phyloP scores from a whole-genome alignment of 345 rosid genomes.

The Eucalyptus victrix region DNA sequence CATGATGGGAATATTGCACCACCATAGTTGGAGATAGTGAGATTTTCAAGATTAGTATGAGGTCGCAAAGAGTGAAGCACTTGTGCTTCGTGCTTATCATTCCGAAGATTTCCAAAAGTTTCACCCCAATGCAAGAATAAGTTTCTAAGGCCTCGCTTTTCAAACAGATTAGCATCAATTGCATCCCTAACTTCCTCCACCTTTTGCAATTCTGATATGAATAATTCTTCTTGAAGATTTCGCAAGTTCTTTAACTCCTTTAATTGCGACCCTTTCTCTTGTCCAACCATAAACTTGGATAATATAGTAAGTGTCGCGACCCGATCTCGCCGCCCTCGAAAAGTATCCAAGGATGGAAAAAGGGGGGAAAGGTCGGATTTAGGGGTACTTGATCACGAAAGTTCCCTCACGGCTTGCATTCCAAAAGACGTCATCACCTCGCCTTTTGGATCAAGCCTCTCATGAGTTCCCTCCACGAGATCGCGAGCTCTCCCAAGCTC shows the following conservation, averaged over 20 bases:
- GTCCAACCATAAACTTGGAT: background rate
- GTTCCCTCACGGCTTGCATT: no score
- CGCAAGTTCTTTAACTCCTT: background rate
- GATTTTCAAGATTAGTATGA: background rate
- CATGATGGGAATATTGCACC: background rate
- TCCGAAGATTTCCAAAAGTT: fast-evolving
- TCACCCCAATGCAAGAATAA: background rate
- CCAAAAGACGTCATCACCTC: no score
- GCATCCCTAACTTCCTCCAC: background rate
- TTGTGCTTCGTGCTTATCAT: fast-evolving
- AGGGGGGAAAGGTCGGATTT: no score
- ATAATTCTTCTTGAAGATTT: background rate
- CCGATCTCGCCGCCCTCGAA: no score
- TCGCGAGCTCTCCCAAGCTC: no score
- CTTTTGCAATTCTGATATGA: background rate
- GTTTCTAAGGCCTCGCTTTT: background rate
- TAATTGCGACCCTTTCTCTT: fast-evolving
- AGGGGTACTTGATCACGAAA: no score
- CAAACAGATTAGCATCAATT: background rate
- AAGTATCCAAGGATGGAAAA: no score
- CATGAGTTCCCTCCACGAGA: no score
- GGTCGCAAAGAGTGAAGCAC: background rate
- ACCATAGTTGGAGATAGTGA: background rate
- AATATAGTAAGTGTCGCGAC: background rate
- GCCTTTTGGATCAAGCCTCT: no score